phyloP scores from a whole-genome alignment of 2,329 filamentous ascomycete species.

The Alternaria sp. region DNA sequence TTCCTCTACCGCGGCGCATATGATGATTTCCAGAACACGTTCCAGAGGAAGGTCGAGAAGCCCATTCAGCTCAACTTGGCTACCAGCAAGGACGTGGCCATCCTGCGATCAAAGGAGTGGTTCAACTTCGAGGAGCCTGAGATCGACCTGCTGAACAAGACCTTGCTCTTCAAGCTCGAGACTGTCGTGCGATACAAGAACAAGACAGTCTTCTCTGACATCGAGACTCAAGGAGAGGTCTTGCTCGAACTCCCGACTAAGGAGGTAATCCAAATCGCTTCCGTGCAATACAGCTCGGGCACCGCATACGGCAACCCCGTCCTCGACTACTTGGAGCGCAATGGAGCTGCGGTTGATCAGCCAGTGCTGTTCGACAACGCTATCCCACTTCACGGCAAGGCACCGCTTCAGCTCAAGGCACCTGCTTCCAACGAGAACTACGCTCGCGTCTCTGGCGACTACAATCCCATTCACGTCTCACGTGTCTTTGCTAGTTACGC shows the following conservation, averaged over 20 bases:
- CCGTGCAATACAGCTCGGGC: slow-evolving; percentile 92
- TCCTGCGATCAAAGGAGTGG: slow-evolving; percentile 97
- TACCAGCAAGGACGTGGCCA: slow-evolving; percentile 88
- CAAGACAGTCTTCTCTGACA: slow-evolving; percentile 85
- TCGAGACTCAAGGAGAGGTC: slow-evolving; percentile 91
- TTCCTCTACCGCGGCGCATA: slow-evolving; percentile 96
- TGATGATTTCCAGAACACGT: slow-evolving; percentile 95
- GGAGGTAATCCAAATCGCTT: slow-evolving; percentile 96
- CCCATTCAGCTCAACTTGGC: slow-evolving; percentile 91
- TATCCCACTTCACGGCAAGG: slow-evolving; percentile 92
- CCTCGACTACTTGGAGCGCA: slow-evolving; percentile 90
- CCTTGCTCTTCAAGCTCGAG: slow-evolving; percentile 92
- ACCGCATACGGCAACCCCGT: slow-evolving; percentile 95
- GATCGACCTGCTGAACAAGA: slow-evolving; percentile 88
- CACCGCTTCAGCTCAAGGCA: slow-evolving; percentile 84
- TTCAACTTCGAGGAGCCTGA: slow-evolving; percentile 86
- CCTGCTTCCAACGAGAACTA: slow-evolving; percentile 98
- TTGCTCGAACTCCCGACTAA: slow-evolving; percentile 94
- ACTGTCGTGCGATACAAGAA: slow-evolving; percentile 94
- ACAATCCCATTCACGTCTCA: slow-evolving; percentile 98
- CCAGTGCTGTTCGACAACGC: slow-evolving; percentile 97
- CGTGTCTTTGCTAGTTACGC: slow-evolving; percentile 96
- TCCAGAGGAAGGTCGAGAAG: slow-evolving; percentile 95
- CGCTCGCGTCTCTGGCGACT: slow-evolving; percentile 95
- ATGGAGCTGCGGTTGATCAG: slow-evolving; percentile 92